phyloP scores from a whole-genome alignment of 2,329 filamentous ascomycete genomes.

The Aureobasidium sp. region DNA sequence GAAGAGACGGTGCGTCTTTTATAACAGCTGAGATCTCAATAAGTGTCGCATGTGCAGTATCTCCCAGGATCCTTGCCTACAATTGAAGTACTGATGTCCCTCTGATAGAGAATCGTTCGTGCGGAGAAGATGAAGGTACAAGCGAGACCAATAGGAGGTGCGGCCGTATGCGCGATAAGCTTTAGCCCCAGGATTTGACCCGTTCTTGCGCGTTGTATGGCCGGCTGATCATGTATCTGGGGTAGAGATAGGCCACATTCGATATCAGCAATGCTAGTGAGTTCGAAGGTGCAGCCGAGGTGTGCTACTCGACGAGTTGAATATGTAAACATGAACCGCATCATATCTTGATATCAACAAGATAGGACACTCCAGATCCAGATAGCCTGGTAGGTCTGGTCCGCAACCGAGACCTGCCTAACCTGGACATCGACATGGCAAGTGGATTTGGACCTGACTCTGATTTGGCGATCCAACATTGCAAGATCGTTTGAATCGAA shows the following conservation, averaged over 20 bases:
- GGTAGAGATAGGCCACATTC: not conserved
- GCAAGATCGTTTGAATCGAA: not conserved
- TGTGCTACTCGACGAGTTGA: not conserved
- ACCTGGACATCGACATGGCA: not conserved
- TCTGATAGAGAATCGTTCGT: constrained; percentile 6
- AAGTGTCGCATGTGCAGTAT: not conserved
- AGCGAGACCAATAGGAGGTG: constrained; percentile 1
- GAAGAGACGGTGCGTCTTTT: not conserved
- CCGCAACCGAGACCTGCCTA: not conserved
- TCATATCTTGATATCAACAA: not conserved
- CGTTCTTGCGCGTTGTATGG: not conserved
- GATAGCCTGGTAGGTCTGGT: not conserved
- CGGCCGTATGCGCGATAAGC: not conserved
- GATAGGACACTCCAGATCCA: not conserved
- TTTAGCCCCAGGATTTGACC: not conserved
- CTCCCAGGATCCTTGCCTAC: not conserved
- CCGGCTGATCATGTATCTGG: not conserved
- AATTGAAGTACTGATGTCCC: not conserved
- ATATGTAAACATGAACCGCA: not conserved
- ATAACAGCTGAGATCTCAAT: not conserved
- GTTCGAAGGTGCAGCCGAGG: not conserved
- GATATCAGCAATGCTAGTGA: not conserved
- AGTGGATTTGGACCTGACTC: not conserved
- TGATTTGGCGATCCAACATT: not conserved
- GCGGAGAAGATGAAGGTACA: constrained; percentile 10